Evolutionary conservation across 75 land plant genomes (phyloP), one percentile per base, ranked within the genome.

Genomic region (Larix kaempferi): DNA sequence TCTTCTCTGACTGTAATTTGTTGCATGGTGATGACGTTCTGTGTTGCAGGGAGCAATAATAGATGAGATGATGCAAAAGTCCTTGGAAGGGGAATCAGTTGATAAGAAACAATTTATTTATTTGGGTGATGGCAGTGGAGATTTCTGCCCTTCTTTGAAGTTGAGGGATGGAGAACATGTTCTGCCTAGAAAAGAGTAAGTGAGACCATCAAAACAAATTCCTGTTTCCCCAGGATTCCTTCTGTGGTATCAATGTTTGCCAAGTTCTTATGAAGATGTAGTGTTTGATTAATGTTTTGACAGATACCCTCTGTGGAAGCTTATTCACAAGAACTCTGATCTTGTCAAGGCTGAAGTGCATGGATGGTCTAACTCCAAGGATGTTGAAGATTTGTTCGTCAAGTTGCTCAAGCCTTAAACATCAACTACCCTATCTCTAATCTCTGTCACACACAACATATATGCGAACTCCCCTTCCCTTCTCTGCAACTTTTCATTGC

Each of bases 111-210:
- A 59, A 33, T 73, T 88, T 16, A 80, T 89, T 33, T 89, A 89
- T 76, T 59, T 88, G 54, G 91, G 91, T 3, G 91, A 89, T 73
- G 91, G 91, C 0, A 75, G 75, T 29, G 91, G 91, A 61, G 91
- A 89, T 71, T 84, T 62, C 66, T 91, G 94, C 81, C 90, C 92
- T 19, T 79, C 84, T 12, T 67, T 88, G 76, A 81, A 80, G 71
- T 80, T 89, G 25, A 41, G 16, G 10, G 78, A 77, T n/a, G 83
- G 60, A 56, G 87, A 90, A 63, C 58, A 73, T 65, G 75, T 87
- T 74, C 85, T 90, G 75, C 87, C 90, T 3, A 79, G 92, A 79
- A 76, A 83, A 74, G 84, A 83, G 73, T 91, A 81, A 26, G 35
- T 41, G 22, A 11, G 12, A 49, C 54, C 54, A 69, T 21, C 39